Percentiles rank a stretch among this genome's conserved stretches.
Conservation (phyloP, 1,284 basidiomycete genomes). For the Amylostereum chailletii region DNA sequence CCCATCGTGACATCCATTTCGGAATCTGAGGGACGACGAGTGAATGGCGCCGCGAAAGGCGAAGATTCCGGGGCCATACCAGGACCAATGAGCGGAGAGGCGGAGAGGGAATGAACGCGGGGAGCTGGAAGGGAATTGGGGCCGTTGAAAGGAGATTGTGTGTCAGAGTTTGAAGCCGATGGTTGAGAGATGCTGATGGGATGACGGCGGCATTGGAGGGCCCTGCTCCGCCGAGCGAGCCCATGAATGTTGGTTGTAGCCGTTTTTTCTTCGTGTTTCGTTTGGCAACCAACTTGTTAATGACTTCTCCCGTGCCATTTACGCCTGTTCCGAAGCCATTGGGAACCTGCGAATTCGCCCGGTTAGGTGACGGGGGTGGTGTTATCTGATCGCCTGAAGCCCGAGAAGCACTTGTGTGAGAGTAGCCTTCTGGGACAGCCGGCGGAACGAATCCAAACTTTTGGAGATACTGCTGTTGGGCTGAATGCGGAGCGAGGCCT, state of each 20-base stretch:
- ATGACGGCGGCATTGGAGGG: conserved; percentile 5
- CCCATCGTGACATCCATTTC: conserved; percentile 21
- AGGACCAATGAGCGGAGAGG: conserved; percentile 3
- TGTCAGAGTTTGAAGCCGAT: not conserved
- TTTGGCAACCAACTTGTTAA: conserved; percentile 69
- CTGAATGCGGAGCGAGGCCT: conserved; percentile 68
- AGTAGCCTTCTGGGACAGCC: conserved; percentile 58
- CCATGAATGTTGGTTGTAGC: conserved; percentile 43
- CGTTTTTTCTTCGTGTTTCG: conserved; percentile 61
- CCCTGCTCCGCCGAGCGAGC: conserved; percentile 19
- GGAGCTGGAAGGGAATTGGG: conserved; percentile 15
- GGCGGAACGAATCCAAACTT: conserved; percentile 70
- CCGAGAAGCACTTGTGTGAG: conserved; percentile 33
- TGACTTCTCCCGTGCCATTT: conserved; percentile 35
- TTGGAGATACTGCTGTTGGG: conserved; percentile 69
- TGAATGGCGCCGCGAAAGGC: conserved; percentile 17
- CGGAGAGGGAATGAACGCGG: conserved; percentile 1
- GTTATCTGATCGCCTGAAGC: conserved; percentile 27
- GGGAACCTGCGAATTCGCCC: conserved; percentile 22
- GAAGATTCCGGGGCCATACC: conserved; percentile 5
- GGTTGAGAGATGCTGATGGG: conserved; percentile 4
- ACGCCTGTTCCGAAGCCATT: conserved; percentile 27
- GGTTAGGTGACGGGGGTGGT: conserved; percentile 38
- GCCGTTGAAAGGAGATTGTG: conserved; percentile 15
- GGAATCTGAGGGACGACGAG: not conserved